Evolutionary conservation across 768 basidiomycete genomes (phyloP).

Genomic region (Tephrocybe sp.): DNA sequence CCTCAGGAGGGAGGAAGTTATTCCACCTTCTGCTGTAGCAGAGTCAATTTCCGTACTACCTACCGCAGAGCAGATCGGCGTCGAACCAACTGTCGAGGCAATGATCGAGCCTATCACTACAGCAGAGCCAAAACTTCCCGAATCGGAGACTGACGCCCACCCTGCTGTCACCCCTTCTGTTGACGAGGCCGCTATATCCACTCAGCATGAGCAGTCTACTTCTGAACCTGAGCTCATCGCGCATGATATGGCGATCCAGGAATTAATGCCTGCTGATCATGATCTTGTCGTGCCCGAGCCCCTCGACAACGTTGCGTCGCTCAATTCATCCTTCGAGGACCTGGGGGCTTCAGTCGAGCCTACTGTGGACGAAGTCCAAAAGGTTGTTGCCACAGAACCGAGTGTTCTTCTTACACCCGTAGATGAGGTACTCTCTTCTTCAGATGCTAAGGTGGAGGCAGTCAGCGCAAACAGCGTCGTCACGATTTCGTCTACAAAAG

Average conservation of each 20-base stretch:
- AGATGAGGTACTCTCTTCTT: neutral
- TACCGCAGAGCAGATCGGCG: neutral
- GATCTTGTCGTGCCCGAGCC: neutral
- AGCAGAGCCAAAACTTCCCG: neutral
- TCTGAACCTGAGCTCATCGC: neutral
- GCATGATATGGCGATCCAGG: neutral
- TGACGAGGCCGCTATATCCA: neutral
- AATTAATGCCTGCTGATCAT: neutral
- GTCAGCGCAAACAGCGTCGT: neutral
- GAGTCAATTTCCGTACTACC: neutral
- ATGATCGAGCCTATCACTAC: neutral
- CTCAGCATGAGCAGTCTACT: neutral
- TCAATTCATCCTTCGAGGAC: conserved; percentile 13
- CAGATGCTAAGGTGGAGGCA: neutral
- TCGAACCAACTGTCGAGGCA: neutral
- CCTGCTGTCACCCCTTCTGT: neutral
- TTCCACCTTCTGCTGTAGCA: neutral
- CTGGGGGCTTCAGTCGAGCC: neutral
- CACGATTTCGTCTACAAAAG: neutral
- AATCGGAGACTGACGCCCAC: neutral
- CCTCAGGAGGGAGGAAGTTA: neutral
- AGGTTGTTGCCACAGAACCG: neutral
- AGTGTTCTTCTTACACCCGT: neutral
- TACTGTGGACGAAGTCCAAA: neutral
- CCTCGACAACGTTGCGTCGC: conserved; percentile 6